Evolutionary conservation across 1,284 basidiomycete genomes (phyloP).

Genomic region (Mycosarcoma maydis): DNA sequence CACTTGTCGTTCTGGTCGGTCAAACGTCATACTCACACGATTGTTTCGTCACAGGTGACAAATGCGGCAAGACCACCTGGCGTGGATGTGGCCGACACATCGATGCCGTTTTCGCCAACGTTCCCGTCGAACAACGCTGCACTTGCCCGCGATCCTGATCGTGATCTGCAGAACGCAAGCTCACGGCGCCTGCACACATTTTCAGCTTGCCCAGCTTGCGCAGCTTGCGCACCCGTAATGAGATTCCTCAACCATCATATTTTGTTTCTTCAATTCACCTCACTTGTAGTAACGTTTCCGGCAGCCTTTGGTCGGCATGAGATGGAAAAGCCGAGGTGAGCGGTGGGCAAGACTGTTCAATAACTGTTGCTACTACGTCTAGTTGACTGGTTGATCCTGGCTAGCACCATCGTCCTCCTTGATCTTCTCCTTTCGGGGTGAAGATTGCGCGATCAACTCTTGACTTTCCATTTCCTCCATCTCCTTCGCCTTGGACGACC

Average conservation of each 20-base stretch:
- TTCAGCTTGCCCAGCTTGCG: no score
- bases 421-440: constrained; percentile 26
- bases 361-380: background rate
- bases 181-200: no score
- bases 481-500: constrained; percentile 57
- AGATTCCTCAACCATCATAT: no score
- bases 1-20: no score
- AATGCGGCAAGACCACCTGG: constrained; percentile 58
- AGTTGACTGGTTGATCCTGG: constrained; percentile 55
- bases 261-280: no score
- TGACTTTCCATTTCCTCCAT: constrained; percentile 49
- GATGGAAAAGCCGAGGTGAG: background rate
- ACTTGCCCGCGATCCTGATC: constrained; percentile 40
- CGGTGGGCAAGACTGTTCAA: constrained; percentile 5
- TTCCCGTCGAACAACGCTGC: constrained; percentile 42
- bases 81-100: constrained; percentile 48
- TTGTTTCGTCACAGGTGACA: constrained; percentile 53
- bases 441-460: constrained; percentile 14
- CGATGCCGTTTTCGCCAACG: constrained; percentile 41
- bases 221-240: no score
- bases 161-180: no score
- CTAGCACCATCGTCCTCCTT: constrained; percentile 44
- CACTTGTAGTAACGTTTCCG: no score
- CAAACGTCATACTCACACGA: no score
- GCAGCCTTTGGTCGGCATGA: background rate